These are phyloP conservation scores for Ophiocordyceps camponoti-floridani DNA, from an alignment of 2,329 filamentous ascomycete genomes.

Conservation along the genomic window DNA sequence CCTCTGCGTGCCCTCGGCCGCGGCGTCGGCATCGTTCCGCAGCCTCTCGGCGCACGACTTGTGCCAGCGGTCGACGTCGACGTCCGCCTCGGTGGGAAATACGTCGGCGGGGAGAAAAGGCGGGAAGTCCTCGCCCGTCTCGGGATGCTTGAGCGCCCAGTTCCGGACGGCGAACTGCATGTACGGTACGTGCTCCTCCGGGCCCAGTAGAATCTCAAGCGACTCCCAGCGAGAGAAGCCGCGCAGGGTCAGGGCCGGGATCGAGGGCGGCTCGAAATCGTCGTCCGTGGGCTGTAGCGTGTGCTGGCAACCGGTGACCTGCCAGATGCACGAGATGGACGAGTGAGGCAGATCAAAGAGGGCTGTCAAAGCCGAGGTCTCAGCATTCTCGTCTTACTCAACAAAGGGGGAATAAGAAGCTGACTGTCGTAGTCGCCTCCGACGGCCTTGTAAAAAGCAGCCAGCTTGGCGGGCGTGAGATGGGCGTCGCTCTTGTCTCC, in stretches of 20 bases:
- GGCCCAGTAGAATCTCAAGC: slow-evolving; percentile 72
- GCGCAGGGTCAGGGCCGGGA: slow-evolving; percentile 65
- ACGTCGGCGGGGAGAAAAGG: slow-evolving; percentile 37
- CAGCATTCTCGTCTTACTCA: background rate
- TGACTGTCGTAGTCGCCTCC: slow-evolving; percentile 58
- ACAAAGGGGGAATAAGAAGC: slow-evolving; percentile 4
- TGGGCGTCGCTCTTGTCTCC: slow-evolving; percentile 34
- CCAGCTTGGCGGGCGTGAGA: slow-evolving; percentile 50
- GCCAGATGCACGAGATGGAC: slow-evolving; percentile 82
- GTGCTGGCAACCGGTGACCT: slow-evolving; percentile 79
- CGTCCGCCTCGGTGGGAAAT: slow-evolving; percentile 56
- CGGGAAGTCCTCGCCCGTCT: slow-evolving; percentile 53
- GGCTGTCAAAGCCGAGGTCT: slow-evolving; percentile 16
- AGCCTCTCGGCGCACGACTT: slow-evolving; percentile 55
- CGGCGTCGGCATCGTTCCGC: slow-evolving; percentile 34
- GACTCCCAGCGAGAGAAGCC: slow-evolving; percentile 92
- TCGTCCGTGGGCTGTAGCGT: slow-evolving; percentile 58
- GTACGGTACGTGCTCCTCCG: slow-evolving; percentile 73
- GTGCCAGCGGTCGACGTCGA: slow-evolving; percentile 77
- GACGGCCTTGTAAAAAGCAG: slow-evolving; percentile 58
- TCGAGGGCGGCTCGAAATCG: slow-evolving; percentile 55
- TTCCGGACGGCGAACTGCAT: slow-evolving; percentile 63
- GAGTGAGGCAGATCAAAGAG: slow-evolving; percentile 61
- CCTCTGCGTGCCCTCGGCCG: slow-evolving; percentile 6
- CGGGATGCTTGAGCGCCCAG: slow-evolving; percentile 60